phyloP scores from a whole-genome alignment of 768 basidiomycete genomes.

The Trametes gibbosa region DNA sequence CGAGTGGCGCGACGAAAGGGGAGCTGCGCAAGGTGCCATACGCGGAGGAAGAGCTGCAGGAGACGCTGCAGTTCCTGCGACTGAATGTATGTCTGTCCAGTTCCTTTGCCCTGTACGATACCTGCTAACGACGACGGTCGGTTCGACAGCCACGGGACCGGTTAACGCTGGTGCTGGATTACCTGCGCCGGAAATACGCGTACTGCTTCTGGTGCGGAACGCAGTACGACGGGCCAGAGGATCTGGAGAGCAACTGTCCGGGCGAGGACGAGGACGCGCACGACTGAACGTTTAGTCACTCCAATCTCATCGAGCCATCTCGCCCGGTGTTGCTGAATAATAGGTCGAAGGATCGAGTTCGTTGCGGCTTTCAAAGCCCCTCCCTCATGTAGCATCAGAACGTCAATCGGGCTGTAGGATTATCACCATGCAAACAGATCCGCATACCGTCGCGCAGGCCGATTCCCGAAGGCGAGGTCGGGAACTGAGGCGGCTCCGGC shows the following conservation, averaged over 20 bases:
- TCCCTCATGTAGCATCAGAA: too few species aligned
- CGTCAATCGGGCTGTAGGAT: too few species aligned
- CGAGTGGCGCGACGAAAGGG: slow-evolving; percentile 22
- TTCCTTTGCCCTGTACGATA: neutral
- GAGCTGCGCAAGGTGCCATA: slow-evolving; percentile 36
- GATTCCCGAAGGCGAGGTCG: neutral
- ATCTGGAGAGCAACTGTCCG: slow-evolving; percentile 67
- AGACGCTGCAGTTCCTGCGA: slow-evolving; percentile 64
- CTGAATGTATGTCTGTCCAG: slow-evolving; percentile 47
- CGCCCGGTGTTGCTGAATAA: too few species aligned
- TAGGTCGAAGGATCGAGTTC: too few species aligned
- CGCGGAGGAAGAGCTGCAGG: slow-evolving; percentile 57
- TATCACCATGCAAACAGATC: too few species aligned
- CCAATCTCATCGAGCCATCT: too few species aligned
- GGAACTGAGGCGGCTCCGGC: neutral
- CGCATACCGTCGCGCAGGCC: too few species aligned
- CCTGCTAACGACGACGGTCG: neutral
- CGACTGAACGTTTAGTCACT: slow-evolving; percentile 50
- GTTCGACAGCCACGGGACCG: slow-evolving; percentile 62
- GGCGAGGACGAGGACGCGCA: slow-evolving; percentile 77
- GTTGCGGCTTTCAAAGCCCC: too few species aligned
- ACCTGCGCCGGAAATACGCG: slow-evolving; percentile 66
- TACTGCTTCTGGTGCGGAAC: slow-evolving; percentile 93
- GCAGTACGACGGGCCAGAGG: slow-evolving; percentile 59
- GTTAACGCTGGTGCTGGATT: slow-evolving; percentile 62